These are phyloP conservation scores for Hypsizygus marmoreus DNA, from an alignment of 768 basidiomycete genomes.

Conservation along the genomic window DNA sequence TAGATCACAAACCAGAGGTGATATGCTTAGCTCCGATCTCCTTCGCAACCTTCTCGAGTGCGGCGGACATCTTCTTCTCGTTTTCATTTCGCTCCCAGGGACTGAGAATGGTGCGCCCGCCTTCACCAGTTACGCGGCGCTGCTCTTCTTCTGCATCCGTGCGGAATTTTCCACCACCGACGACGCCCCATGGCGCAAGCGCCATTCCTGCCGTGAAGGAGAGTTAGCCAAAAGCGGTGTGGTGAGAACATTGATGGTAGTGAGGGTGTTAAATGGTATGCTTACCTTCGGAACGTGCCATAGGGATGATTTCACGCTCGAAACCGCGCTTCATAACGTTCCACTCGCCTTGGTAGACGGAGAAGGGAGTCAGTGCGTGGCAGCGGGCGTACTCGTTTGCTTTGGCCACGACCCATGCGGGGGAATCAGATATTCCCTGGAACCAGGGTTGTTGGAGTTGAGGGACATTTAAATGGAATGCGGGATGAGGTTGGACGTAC, in stretches of 20 bases:
- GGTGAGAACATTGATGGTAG: conserved; percentile 7
- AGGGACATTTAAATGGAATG: not conserved
- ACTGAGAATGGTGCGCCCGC: conserved; percentile 14
- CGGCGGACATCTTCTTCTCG: conserved; percentile 29
- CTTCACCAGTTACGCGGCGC: conserved; percentile 20
- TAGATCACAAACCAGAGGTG: conserved; percentile 20
- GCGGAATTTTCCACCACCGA: conserved; percentile 40
- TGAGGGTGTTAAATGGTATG: too few relatives aligned
- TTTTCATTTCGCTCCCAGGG: conserved; percentile 34
- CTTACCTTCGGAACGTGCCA: conserved; percentile 38
- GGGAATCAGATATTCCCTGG: conserved; percentile 35
- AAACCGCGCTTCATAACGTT: conserved; percentile 39
- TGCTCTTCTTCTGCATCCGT: too few relatives aligned
- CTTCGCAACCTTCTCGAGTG: too few relatives aligned
- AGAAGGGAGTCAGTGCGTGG: conserved; percentile 46
- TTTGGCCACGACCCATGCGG: conserved; percentile 42
- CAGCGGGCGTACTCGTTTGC: conserved; percentile 46
- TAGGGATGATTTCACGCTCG: conserved; percentile 49
- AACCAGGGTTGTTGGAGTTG: too few relatives aligned
- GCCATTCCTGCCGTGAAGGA: conserved; percentile 28
- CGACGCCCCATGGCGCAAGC: conserved; percentile 21
- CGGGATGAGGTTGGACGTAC: conserved; percentile 13
- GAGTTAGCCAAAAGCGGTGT: conserved; percentile 29
- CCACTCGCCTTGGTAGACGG: conserved; percentile 47
- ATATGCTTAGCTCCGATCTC: conserved; percentile 35